Evolutionary conservation across 2,329 filamentous ascomycete genomes (phyloP), one percentile per base, ranked within the genome.

Genomic region (Alternaria brassicicola): DNA sequence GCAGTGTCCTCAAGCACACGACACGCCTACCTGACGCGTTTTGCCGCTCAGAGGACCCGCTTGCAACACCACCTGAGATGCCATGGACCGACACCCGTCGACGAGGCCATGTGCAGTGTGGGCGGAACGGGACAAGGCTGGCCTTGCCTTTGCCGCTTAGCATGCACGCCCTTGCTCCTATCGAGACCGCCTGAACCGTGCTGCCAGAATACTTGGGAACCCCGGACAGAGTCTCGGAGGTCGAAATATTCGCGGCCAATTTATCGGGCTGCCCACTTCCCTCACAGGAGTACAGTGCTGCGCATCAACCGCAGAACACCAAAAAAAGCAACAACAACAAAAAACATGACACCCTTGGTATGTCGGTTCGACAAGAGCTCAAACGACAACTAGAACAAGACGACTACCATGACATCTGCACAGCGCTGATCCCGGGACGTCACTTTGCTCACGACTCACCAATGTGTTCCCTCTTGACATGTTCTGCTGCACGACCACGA

Each of bases 141-240:
- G 63, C 57, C 58, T 52, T 58, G 59, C 59, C 57, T 56, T 52
- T 58, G 59, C 59, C 63, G 59, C 63, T 63, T 60, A 60, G 38
- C 54, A 59, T 61, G 64, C 64, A 65, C 35, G 49, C 63, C 55
- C 64, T 57, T 56, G 63, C 45, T 59, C 57, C 52, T 59, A 51
- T 55, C 30, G 46, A 61, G 49, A 63, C 60, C 63, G 61, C 61
- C 35, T 68, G 65, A 61, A 65, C 66, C 66, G 66, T 70, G 68
- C 68, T 55, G 59, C 59, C 43, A 38, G 47, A 31, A 17, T 25
- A 3, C 47, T 49, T 35, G 47, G 47, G 33, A 49, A 26, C 47
- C 43, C 43, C 43, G 43, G 43, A 33, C 43, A 47, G 43, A 47
- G 43, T 47, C 43, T 47, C 43, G 43, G 43, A 47, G 43, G 19